These are phyloP conservation scores for Viola pubescens DNA, from an alignment of 441 rosid genomes.

Conservation along the genomic window DNA sequence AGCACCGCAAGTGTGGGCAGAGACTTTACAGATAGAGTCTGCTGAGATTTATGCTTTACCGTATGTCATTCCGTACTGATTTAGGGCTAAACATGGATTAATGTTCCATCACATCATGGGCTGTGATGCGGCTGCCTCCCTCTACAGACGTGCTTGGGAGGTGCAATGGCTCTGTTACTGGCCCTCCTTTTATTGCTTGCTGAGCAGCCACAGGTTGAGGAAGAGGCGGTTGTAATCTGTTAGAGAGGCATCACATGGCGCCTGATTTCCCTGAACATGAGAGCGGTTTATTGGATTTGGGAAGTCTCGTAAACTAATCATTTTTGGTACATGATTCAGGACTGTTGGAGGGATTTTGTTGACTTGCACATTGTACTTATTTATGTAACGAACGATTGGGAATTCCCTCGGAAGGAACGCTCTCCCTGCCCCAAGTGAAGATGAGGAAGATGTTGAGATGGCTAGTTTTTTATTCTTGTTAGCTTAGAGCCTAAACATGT, in stretches of 20 bases:
- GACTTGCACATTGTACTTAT: not conserved
- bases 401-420: conserved; percentile 1
- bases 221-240: conserved; percentile 8
- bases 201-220: not conserved
- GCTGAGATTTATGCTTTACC: conserved; percentile 47
- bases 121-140: not conserved
- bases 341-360: not conserved
- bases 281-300: conserved; percentile 18
- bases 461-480: conserved; percentile 12
- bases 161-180: conserved; percentile 15
- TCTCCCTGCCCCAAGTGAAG: not conserved
- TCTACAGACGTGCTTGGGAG: conserved; percentile 7
- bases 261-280: conserved; percentile 20
- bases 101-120: conserved; percentile 6
- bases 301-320: not conserved
- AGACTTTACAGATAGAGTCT: conserved; percentile 36
- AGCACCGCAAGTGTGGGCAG: conserved; percentile 41
- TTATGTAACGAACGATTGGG: not conserved
- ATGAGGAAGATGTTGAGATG: conserved; percentile 11
- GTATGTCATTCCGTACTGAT: conserved; percentile 49
- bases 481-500: conserved; percentile 15
- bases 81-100: not conserved
- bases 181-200: conserved; percentile 9
- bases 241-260: conserved; percentile 3
- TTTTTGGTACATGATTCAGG: conserved; percentile 15